Evolutionary conservation across 2,329 filamentous ascomycete genomes (phyloP).

Genomic region (Xylaria sp.): DNA sequence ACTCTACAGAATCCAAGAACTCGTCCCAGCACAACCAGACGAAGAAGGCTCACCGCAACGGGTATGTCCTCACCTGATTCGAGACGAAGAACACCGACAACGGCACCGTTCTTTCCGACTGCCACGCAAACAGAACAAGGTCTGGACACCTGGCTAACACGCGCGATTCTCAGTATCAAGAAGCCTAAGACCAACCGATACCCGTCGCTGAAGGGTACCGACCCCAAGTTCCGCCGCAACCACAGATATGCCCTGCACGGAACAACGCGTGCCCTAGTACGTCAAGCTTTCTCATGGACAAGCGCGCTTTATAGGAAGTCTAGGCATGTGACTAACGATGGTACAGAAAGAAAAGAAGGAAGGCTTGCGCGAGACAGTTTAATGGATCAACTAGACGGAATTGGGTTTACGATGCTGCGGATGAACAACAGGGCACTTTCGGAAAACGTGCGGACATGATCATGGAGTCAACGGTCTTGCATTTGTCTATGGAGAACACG

Average conservation of each 20-base stretch:
- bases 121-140: not conserved
- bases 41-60: conserved; percentile 99
- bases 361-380: conserved; percentile 91
- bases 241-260: conserved; percentile 99
- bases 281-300: conserved; percentile 50
- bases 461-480: conserved; percentile 51
- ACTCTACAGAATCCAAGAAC: conserved; percentile 92
- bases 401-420: conserved; percentile 44
- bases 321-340: conserved; percentile 36
- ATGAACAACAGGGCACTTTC: conserved; percentile 48
- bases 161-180: conserved; percentile 80
- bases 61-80: conserved; percentile 68
- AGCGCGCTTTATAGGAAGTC: not conserved
- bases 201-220: conserved; percentile 97
- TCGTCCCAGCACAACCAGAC: conserved; percentile 99
- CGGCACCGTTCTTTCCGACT: not conserved
- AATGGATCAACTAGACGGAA: conserved; percentile 42
- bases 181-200: conserved; percentile 99
- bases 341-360: conserved; percentile 91
- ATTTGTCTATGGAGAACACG: conserved; percentile 48
- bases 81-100: conserved; percentile 11
- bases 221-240: conserved; percentile 99
- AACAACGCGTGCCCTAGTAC: conserved; percentile 96
- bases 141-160: conserved; percentile 30
- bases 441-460: conserved; percentile 49